A percentile compares a stretch with the other conserved stretches of the same genome.
Evolutionary conservation across 2,329 filamentous ascomycete genomes (phyloP).

Genomic region (Hypoxylon sp.): DNA sequence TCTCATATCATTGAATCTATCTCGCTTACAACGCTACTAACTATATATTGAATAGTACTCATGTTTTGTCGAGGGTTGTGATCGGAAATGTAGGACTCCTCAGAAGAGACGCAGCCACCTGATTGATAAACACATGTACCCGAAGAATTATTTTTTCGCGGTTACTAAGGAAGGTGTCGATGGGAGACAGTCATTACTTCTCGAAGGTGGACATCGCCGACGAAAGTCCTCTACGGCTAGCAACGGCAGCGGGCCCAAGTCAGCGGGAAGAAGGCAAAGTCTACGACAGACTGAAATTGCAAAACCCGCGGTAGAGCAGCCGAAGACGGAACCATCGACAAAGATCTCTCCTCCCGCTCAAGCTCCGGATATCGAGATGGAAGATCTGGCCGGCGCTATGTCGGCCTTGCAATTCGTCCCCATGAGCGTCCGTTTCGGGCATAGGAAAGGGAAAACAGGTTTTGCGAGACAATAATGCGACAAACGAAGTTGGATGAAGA

Average conservation of each 20-base stretch:
- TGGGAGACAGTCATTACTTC: slow-evolving; percentile 81
- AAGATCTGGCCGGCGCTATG: slow-evolving; percentile 75
- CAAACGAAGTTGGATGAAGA: slow-evolving; percentile 39
- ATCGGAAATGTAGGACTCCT: slow-evolving; percentile 83
- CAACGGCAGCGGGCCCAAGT: slow-evolving; percentile 45
- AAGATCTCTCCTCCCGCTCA: slow-evolving; percentile 36
- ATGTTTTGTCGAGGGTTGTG: slow-evolving; percentile 91
- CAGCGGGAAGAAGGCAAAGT: slow-evolving; percentile 48
- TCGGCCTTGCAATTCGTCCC: slow-evolving; percentile 79
- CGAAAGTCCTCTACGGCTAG: slow-evolving; percentile 61
- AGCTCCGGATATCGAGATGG: slow-evolving; percentile 66
- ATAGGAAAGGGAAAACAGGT: slow-evolving; percentile 64
- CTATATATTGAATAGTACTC: slow-evolving; percentile 69
- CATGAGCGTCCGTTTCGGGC: slow-evolving; percentile 73
- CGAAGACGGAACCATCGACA: slow-evolving; percentile 33
- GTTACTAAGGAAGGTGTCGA: slow-evolving; percentile 93
- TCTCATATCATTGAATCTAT: slow-evolving; percentile 3
- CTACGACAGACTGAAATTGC: slow-evolving; percentile 44
- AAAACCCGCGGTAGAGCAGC: slow-evolving; percentile 29
- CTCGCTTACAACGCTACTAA: slow-evolving; percentile 12
- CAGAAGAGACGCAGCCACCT: slow-evolving; percentile 89
- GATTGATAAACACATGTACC: slow-evolving; percentile 95
- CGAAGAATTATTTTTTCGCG: slow-evolving; percentile 87
- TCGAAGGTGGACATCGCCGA: slow-evolving; percentile 65
- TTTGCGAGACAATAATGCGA: slow-evolving; percentile 62